phyloP scores from a whole-genome alignment of 768 basidiomycete genomes.

The Pleurotus giganteus region DNA sequence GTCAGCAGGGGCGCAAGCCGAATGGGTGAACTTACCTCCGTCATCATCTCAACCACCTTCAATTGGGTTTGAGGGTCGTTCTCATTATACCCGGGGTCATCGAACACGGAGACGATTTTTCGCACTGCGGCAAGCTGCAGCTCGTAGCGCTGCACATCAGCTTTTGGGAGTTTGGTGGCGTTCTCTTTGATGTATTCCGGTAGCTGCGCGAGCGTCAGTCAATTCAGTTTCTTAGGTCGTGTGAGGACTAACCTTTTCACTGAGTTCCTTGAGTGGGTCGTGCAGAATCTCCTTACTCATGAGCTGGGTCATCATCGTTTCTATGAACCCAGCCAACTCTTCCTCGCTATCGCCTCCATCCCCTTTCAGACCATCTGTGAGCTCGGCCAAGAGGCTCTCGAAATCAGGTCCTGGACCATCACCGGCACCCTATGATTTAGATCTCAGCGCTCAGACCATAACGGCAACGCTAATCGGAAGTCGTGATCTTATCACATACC shows the following conservation, averaged over 20 bases:
- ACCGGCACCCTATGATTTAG: not conserved
- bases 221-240: not conserved
- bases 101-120: constrained; percentile 64
- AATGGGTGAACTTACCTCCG: constrained; percentile 48
- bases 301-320: constrained; percentile 78
- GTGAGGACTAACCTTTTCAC: constrained; percentile 51
- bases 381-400: constrained; percentile 49
- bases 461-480: not conserved
- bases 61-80: constrained; percentile 42
- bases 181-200: constrained; percentile 69
- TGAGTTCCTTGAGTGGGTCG: constrained; percentile 81
- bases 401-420: constrained; percentile 33
- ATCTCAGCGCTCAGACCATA: not conserved
- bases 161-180: constrained; percentile 45
- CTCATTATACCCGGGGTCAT: constrained; percentile 57
- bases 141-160: constrained; percentile 63
- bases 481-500: constrained; percentile 26
- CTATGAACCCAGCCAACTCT: constrained; percentile 66
- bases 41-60: constrained; percentile 68
- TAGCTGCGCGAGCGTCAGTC: constrained; percentile 45
- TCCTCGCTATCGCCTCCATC: constrained; percentile 38
- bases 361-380: constrained; percentile 37
- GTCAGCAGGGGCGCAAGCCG: not conserved
- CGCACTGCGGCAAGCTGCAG: constrained; percentile 57
- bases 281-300: constrained; percentile 85